Base-by-base conservation (phyloP, 2,329 filamentous ascomycete species). In the Aspergillus felis region DNA sequence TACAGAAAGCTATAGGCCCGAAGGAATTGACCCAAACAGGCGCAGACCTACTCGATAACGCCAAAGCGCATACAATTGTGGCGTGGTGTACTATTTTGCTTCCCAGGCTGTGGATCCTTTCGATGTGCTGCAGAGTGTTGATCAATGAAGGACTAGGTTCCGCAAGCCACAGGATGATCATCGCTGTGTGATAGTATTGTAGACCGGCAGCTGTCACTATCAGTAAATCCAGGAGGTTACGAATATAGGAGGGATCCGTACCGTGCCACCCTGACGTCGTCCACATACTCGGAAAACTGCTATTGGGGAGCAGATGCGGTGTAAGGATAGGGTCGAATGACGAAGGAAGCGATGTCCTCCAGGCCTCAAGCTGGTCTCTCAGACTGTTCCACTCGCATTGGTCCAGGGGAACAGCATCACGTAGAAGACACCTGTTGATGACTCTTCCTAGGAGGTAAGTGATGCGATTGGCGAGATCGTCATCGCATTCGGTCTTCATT, bases 21-120 rank as follows among this genome's bases (percentile, higher is more conserved):
- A 81, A 81, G 3, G 77, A 70, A 57, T 82, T 81, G 3, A 82
- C 76, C 4, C 79, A 66, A 2, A 80, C 78, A 0, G 78, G 64
- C 0, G 75, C 67, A 4, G 69, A 75, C 5, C 74, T 74, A n/a
- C 75, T 68, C 0, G 78, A 78, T 50, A 81, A 78, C 0, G 79
- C 75, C 12, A 80, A 69, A 1, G 78, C 78, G 54, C 77, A 80
- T 2, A 81, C 69, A 2, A 76, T 68, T 0, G 72, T 61, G 0
- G 77, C 76, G 14, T 73, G 66, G 0, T 56, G 52, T 10, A 77
- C 71, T 1, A 78, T 62, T 1, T 76, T 54, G 1, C 35, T 25
- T 28, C 49, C 48, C 12, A 66, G 42, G 5, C 6, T 20, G 22
- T 53, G 54, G 3, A 63, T 47, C 8, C 52, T 47, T 7, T 51